Conservation (phyloP, 768 basidiomycete species). For the Cyclocybe aegerita region DNA sequence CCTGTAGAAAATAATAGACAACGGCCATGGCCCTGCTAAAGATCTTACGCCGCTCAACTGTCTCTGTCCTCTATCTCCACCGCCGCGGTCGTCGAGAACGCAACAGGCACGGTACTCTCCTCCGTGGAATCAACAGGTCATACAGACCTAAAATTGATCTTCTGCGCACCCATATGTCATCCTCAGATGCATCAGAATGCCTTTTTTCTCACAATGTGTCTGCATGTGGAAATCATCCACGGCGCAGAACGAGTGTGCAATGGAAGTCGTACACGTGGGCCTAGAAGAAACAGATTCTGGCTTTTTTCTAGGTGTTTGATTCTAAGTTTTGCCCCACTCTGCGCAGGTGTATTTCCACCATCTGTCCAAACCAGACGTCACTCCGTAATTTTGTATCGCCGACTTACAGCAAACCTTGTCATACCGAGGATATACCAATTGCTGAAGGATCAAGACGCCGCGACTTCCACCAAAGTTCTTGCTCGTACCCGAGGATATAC, state of each 20-base stretch:
- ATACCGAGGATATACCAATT: background rate
- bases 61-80: conserved; percentile 26
- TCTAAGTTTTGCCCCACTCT: background rate
- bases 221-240: conserved; percentile 31
- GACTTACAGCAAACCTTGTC: conserved; percentile 4
- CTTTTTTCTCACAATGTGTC: conserved; percentile 23
- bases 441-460: background rate
- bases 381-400: conserved; percentile 6
- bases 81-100: conserved; percentile 34
- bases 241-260: background rate
- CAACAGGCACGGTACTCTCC: conserved; percentile 22
- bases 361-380: background rate
- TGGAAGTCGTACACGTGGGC: conserved; percentile 6
- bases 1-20: background rate
- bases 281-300: background rate
- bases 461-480: background rate
- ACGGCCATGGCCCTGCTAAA: background rate
- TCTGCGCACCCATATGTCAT: conserved; percentile 32
- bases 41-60: background rate
- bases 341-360: background rate
- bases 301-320: background rate
- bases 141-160: conserved; percentile 27
- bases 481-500: conserved; percentile 14
- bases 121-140: conserved; percentile 33
- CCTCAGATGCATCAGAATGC: conserved; percentile 29